phyloP scores from a whole-genome alignment of 1,139 yeast species.

The Geotrichum restrictum region DNA sequence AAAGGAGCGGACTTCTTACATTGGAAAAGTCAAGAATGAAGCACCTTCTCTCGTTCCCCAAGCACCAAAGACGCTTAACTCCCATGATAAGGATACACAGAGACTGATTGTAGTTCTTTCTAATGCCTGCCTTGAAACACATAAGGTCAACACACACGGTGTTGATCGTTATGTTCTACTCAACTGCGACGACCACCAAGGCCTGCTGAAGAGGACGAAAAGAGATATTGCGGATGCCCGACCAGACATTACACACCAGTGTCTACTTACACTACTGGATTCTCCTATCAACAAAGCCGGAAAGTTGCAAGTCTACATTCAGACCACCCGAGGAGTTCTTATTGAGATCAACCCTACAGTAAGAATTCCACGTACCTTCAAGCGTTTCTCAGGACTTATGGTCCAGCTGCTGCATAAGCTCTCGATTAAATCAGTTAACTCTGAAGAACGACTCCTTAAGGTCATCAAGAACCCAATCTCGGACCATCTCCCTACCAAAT shows the following conservation, averaged over 20 bases:
- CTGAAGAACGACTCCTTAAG: slow-evolving; percentile 87
- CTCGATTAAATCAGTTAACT: slow-evolving; percentile 88
- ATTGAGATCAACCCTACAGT: slow-evolving; percentile 95
- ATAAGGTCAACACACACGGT: slow-evolving; percentile 76
- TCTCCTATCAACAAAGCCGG: slow-evolving; percentile 98
- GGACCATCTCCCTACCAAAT: slow-evolving; percentile 92
- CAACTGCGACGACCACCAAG: slow-evolving; percentile 98
- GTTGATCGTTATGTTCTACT: slow-evolving; percentile 90
- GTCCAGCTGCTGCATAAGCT: slow-evolving; percentile 90
- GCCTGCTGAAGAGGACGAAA: slow-evolving; percentile 89
- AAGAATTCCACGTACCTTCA: slow-evolving; percentile 95
- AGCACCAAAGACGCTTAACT: slow-evolving; percentile 74
- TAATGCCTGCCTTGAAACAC: slow-evolving; percentile 93
- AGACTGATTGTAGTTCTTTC: slow-evolving; percentile 88
- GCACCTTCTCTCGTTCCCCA: slow-evolving; percentile 67
- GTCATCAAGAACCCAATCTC: slow-evolving; percentile 96
- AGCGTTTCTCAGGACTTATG: slow-evolving; percentile 95
- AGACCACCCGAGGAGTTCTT: slow-evolving; percentile 89
- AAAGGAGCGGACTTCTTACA: slow-evolving; percentile 16
- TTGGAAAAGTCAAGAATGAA: slow-evolving; percentile 21
- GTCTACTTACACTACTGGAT: slow-evolving; percentile 85
- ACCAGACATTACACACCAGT: slow-evolving; percentile 92
- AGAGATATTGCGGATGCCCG: slow-evolving; percentile 96
- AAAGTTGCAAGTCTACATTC: slow-evolving; percentile 89
- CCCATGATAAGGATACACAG: slow-evolving; percentile 77